These are phyloP conservation scores for Crithidia expoeki DNA, from an alignment of 208 protist genomes.

Conservation along the genomic window DNA sequence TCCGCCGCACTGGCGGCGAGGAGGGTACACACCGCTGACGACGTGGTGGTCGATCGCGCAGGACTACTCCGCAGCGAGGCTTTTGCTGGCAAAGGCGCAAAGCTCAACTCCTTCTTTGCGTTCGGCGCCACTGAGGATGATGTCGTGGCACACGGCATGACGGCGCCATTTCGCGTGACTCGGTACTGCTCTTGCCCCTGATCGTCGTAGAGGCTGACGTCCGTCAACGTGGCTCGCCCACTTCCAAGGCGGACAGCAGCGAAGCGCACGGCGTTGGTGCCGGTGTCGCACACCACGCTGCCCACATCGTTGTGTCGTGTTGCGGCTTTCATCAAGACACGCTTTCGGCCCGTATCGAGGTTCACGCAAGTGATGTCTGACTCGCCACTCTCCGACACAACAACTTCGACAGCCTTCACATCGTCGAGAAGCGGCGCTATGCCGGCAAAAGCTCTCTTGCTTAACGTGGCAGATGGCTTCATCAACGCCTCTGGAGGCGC, in stretches of 20 bases:
- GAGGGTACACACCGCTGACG: constrained; percentile 18
- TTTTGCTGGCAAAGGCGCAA: not conserved
- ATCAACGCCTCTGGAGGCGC: constrained; percentile 6
- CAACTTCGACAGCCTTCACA: not conserved
- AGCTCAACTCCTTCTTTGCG: constrained; percentile 6
- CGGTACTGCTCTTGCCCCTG: constrained; percentile 21
- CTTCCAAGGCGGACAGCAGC: constrained; percentile 4
- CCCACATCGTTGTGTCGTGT: constrained; percentile 7
- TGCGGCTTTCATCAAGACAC: constrained; percentile 17
- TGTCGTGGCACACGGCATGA: not conserved
- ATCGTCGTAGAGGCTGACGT: constrained; percentile 28
- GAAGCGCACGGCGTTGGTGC: constrained; percentile 20
- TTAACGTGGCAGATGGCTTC: not conserved
- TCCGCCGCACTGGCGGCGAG: constrained; percentile 26
- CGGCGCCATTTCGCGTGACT: constrained; percentile 20
- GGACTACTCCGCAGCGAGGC: not conserved
- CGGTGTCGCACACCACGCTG: constrained; percentile 17
- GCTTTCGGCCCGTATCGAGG: constrained; percentile 8
- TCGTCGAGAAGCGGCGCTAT: not conserved
- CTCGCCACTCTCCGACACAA: not conserved
- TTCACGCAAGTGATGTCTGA: constrained; percentile 27
- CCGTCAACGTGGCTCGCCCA: not conserved
- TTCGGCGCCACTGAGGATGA: not conserved
- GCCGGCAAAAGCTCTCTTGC: not conserved
- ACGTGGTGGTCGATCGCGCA: not conserved